Conservation (phyloP, 768 basidiomycete genomes). For the Boletus rex-veris region DNA sequence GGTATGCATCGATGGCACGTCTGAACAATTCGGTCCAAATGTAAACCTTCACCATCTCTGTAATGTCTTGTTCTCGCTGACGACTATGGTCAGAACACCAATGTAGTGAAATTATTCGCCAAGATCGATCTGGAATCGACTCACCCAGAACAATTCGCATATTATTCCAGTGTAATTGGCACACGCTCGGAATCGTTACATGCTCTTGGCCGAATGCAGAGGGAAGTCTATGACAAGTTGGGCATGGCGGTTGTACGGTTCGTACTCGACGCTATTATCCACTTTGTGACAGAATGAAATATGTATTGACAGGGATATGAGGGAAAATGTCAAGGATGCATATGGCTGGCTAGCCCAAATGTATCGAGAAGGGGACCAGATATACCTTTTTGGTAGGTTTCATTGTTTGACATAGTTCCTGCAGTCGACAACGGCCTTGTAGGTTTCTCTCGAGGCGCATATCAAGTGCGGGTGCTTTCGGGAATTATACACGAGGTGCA, state of each 20-base stretch:
- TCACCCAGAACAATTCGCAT: constrained; percentile 21
- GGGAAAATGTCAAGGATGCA: neutral
- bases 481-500: constrained; percentile 39
- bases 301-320: neutral
- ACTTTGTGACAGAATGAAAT: no score
- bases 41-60: constrained; percentile 32
- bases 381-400: constrained; percentile 36
- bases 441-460: constrained; percentile 45
- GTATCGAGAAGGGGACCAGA: constrained; percentile 15
- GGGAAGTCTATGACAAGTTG: neutral
- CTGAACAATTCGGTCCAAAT: constrained; percentile 27
- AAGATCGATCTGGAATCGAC: constrained; percentile 16
- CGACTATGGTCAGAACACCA: constrained; percentile 27
- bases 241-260: constrained; percentile 1
- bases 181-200: constrained; percentile 13
- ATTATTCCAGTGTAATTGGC: constrained; percentile 36
- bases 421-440: neutral
- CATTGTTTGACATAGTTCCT: neutral
- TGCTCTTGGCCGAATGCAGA: neutral
- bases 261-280: neutral
- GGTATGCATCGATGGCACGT: constrained; percentile 22
- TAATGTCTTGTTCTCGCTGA: neutral
- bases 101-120: constrained; percentile 33
- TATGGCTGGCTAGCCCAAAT: neutral
- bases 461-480: constrained; percentile 37